These are phyloP conservation scores for Aspergillus diversus DNA, from an alignment of 495 filamentous ascomycete species.

Conservation along the genomic window DNA sequence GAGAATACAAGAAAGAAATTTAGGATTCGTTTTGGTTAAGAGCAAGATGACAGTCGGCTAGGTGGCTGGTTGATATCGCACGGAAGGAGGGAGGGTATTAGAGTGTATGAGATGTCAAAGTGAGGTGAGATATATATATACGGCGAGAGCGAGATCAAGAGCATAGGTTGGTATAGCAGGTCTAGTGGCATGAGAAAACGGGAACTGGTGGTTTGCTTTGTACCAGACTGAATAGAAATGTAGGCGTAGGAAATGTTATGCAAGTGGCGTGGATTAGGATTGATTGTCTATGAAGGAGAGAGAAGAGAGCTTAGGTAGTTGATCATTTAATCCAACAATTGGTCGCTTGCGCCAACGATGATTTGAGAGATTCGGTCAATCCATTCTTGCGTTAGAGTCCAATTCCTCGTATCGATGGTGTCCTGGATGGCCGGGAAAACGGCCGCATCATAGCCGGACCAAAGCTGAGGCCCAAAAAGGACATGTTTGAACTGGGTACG, in stretches of 20 bases:
- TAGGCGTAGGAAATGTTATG: neutral
- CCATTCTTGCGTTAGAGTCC: conserved; percentile 68
- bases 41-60: no score
- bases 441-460: conserved; percentile 74
- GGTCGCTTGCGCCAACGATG: conserved; percentile 66
- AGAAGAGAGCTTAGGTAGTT: conserved; percentile 13
- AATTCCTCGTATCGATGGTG: conserved; percentile 71
- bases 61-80: no score
- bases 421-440: conserved; percentile 88
- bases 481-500: conserved; percentile 95
- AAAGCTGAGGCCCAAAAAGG: conserved; percentile 79
- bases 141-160: no score
- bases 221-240: neutral
- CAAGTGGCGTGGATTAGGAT: neutral
- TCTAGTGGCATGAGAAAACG: neutral
- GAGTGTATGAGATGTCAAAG: neutral
- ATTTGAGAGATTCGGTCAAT: conserved; percentile 73
- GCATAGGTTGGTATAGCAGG: neutral
- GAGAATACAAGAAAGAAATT: no score
- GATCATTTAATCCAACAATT: conserved; percentile 49
- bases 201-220: neutral
- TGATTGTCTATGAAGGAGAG: conserved; percentile 8
- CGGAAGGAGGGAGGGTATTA: neutral
- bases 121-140: no score
- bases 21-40: no score